Base-by-base conservation (phyloP, 169 alveolate genomes). In the Haemoproteus tartakovskyi region DNA sequence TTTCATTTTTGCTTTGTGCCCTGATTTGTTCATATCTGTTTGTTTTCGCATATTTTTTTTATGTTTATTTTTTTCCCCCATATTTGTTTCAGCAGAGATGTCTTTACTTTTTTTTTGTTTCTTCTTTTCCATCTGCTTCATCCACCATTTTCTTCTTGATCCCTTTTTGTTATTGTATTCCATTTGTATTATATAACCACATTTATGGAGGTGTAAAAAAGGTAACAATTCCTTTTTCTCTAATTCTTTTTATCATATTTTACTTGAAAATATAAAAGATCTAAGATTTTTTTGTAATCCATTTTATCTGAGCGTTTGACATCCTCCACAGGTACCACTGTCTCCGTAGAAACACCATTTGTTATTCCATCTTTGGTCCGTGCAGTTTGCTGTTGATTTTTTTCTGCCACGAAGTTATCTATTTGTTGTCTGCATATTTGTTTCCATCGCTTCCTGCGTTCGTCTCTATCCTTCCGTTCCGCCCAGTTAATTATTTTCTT, bases 131-230 rank as follows among this genome's bases (percentile, higher is more conserved):
- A n/a, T n/a, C n/a, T n/a, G n/a, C n/a, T n/a, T n/a, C n/a, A n/a
- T n/a, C n/a, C n/a, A n/a, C n/a, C n/a, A n/a, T n/a, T n/a, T n/a
- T n/a, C n/a, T 40, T 24, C 82, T 37, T 19, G 26, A 12, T 18
- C 9, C 40, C 3, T 29, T 19, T 33, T 67, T 70, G 22, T 16
- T 40, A 30, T 67, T 67, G 56, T 67, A 67, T 26, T 67, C 56
- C 51, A 67, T 24, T 22, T 67, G 82, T 67, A 67, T 67, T 36
- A 67, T 47, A 54, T 67, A 52, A n/a, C 74, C 82, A 41, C 56
- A 41, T 5, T n/a, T 18, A 60, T 67, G 70, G n/a, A 52, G 37
- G 0, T n/a, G n/a, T 33, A 52, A 29, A 16, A 67, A 67, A 22
- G 51, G 51, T 2, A 40, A 54, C 50, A 67, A 52, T 19, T 40